Conservation (phyloP, 2,329 filamentous ascomycete genomes). For the Bipolaris zeicola region DNA sequence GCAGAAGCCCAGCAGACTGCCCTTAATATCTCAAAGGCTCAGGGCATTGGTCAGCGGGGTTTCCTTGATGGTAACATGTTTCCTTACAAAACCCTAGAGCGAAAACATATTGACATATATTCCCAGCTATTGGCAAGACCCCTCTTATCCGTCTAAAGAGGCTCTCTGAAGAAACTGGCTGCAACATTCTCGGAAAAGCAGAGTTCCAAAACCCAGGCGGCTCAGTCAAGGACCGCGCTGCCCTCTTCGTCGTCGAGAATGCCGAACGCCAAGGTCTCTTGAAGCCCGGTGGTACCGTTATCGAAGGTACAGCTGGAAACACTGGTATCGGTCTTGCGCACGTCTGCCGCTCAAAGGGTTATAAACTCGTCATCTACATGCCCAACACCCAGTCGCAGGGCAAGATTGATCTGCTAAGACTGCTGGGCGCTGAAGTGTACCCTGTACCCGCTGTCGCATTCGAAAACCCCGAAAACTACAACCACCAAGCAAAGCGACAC, state of each 20-base stretch:
- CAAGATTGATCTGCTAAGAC: conserved; percentile 89
- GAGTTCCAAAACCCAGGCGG: conserved; percentile 99
- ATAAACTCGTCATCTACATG: conserved; percentile 99
- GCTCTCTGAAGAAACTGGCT: conserved; percentile 88
- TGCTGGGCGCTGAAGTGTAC: conserved; percentile 93
- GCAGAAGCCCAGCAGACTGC: conserved; percentile 64
- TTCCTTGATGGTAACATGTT: conserved; percentile 76
- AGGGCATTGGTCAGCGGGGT: conserved; percentile 74
- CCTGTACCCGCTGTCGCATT: conserved; percentile 95
- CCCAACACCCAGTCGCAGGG: conserved; percentile 97
- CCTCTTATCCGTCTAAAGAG: conserved; percentile 88
- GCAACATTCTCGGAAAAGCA: conserved; percentile 92
- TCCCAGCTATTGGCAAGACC: conserved; percentile 90
- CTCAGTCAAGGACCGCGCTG: conserved; percentile 93
- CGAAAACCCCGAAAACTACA: conserved; percentile 95
- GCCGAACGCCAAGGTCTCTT: conserved; percentile 88
- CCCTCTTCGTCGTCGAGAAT: conserved; percentile 90
- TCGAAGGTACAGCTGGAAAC: conserved; percentile 97
- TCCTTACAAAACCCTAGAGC: not conserved
- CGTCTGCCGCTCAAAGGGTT: conserved; percentile 89
- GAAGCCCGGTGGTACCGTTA: conserved; percentile 85
- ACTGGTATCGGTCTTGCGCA: conserved; percentile 97
- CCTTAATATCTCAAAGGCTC: conserved; percentile 76
- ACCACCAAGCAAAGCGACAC: conserved; percentile 90
- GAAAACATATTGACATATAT: conserved; percentile 6